Base-by-base conservation (phyloP, 768 basidiomycete species). In the Leccinum boreale region DNA sequence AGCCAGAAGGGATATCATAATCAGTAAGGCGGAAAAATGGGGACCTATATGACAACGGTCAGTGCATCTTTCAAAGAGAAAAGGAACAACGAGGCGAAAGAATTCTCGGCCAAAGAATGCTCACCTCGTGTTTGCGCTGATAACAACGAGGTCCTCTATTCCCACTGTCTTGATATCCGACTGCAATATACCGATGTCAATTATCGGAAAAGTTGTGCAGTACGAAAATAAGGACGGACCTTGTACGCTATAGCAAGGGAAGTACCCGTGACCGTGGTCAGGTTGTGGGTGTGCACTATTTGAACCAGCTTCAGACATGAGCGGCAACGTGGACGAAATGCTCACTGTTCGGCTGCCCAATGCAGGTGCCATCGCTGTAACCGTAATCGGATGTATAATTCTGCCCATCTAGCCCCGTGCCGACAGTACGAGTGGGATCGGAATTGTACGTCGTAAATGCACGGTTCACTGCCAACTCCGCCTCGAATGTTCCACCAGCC, bases 201-300 rank as follows among this genome's bases (percentile, higher is more conserved):
- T 57, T 14, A 33, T n/a, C 3, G 11, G 3, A 47, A 26, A 26
- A 4, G 36, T 2, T 17, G 3, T 10, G 5, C 7, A 2, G 2
- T 4, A 14, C 21, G 10, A 17, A 36, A 39, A 51, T 5, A 15
- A 28, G 15, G 23, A 62, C 62, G n/a, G 31, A 66, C 65, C 14
- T 52, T 14, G 28, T 67, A 65, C 0, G 65, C 3, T 39, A 66
- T 61, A 5, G 28, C 59, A 3, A 57, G 12, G 3, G 53, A 28
- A 17, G 57, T 58, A 17, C 65, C 65, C 1, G 57, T 49, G 31
- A 59, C 51, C 50, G 11, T 31, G n/a, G 53, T 12, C 21, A 53
- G 0, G 28, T 67, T 65, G 35, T 35, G 5, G n/a, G 62, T 17
- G 50, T 66, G 65, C 1, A 66, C 65, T 66, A 12, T 4, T 35